Conservation (phyloP, 139 green algal genomes). For the Diplosphaera chodatii region DNA sequence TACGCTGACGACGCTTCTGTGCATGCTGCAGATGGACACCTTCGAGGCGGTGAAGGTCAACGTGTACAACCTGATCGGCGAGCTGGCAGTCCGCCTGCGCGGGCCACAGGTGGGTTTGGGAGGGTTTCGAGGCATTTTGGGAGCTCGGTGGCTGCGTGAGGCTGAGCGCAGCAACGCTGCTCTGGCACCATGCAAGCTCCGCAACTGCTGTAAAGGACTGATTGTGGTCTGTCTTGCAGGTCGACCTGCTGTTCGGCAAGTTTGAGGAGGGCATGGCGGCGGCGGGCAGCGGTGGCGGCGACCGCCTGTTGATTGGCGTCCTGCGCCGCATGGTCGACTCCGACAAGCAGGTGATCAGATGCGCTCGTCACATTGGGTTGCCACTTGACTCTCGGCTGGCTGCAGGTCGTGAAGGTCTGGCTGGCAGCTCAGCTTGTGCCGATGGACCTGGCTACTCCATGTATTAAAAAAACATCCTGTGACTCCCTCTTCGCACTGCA, state of each 20-base stretch:
- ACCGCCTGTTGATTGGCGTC: constrained; percentile 38
- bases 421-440: too few relatives aligned
- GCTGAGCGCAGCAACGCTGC: too few relatives aligned
- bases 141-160: too few relatives aligned
- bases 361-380: background rate
- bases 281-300: constrained; percentile 20
- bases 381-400: too few relatives aligned
- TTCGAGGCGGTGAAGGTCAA: constrained; percentile 82
- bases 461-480: too few relatives aligned
- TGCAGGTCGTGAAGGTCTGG: too few relatives aligned
- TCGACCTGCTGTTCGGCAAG: constrained; percentile 45
- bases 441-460: too few relatives aligned
- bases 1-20: background rate
- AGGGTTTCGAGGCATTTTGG: too few relatives aligned
- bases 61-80: constrained; percentile 66
- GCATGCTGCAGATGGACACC: constrained; percentile 56
- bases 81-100: constrained; percentile 48
- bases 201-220: too few relatives aligned
- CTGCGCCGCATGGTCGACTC: constrained; percentile 30
- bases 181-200: too few relatives aligned
- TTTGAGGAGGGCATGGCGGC: constrained; percentile 21
- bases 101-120: constrained; percentile 34
- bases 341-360: constrained; percentile 23
- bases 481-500: too few relatives aligned
- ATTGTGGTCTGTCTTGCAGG: too few relatives aligned